Evolutionary conservation across 1,284 basidiomycete genomes (phyloP).

Genomic region (Irpex sp.): DNA sequence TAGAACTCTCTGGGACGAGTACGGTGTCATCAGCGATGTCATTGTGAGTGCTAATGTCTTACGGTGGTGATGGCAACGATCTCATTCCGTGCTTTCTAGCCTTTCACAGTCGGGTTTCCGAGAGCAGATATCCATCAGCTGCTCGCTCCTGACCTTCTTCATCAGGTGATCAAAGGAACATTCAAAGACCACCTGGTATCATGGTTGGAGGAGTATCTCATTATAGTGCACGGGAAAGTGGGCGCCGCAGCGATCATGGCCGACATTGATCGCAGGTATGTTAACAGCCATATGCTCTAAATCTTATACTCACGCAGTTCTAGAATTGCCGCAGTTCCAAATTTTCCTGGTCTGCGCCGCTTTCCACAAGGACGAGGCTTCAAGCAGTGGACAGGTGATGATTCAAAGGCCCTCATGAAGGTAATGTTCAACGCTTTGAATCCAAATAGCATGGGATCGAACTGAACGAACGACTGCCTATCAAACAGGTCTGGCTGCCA

Average conservation of each 20-base stretch:
- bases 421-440: too few species aligned
- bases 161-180: constrained; percentile 12
- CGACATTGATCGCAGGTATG: neutral
- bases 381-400: constrained; percentile 21
- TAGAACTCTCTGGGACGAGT: neutral
- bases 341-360: constrained; percentile 11
- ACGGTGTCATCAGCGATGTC: neutral
- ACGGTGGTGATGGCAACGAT: neutral
- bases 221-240: constrained; percentile 8
- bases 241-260: neutral
- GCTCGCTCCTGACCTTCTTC: constrained; percentile 9
- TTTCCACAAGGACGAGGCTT: constrained; percentile 19
- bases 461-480: too few species aligned
- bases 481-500: constrained; percentile 21
- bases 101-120: constrained; percentile 3
- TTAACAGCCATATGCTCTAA: neutral
- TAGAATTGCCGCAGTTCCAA: constrained; percentile 11
- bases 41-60: neutral
- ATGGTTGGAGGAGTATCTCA: constrained; percentile 24
- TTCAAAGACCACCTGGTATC: constrained; percentile 26
- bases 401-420: constrained; percentile 21
- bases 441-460: too few species aligned
- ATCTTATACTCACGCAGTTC: neutral
- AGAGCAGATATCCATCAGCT: constrained; percentile 13
- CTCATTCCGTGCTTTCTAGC: neutral